Evolutionary conservation across 176 grass and related monocot species (phyloP).

Genomic region (Carex parvula): DNA sequence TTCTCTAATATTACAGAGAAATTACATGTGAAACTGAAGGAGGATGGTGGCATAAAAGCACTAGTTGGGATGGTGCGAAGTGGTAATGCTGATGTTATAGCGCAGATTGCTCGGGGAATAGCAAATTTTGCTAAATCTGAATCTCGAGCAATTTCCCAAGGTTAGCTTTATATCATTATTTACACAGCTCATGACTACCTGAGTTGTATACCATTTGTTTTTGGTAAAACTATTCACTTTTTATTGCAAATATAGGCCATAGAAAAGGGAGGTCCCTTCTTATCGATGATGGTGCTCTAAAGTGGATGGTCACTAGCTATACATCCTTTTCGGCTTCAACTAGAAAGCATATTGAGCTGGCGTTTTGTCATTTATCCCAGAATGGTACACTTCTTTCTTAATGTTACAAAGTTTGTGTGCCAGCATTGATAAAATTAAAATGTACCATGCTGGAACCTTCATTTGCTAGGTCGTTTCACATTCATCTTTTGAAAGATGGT

Average conservation of each 20-base stretch:
- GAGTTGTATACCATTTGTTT: constrained; percentile 19
- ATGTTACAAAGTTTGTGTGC: background rate
- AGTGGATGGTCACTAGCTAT: constrained; percentile 67
- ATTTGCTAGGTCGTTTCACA: background rate
- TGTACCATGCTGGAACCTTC: background rate
- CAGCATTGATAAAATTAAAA: background rate
- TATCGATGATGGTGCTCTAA: constrained; percentile 69
- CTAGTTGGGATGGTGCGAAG: constrained; percentile 59
- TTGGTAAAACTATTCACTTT: background rate
- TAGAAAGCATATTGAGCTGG: constrained; percentile 66
- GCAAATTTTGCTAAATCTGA: constrained; percentile 98
- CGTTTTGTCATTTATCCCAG: constrained; percentile 91
- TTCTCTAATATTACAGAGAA: constrained; percentile 51
- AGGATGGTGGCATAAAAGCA: constrained; percentile 85
- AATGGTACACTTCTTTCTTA: constrained; percentile 45
- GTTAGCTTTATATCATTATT: constrained; percentile 34
- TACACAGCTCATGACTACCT: constrained; percentile 9
- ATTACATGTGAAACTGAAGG: constrained; percentile 63
- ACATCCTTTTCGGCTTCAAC: constrained; percentile 51
- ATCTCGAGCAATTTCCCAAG: constrained; percentile 83
- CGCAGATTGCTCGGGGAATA: constrained; percentile 93
- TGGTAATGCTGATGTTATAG: constrained; percentile 72
- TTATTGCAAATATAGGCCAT: constrained; percentile 42
- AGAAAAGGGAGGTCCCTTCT: constrained; percentile 85
- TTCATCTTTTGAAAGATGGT: background rate